A percentile compares a stretch with the other conserved stretches of the same genome.
These are phyloP conservation scores for Venturia carpophila DNA, from an alignment of 2,329 filamentous ascomycete species.

Conservation along the genomic window DNA sequence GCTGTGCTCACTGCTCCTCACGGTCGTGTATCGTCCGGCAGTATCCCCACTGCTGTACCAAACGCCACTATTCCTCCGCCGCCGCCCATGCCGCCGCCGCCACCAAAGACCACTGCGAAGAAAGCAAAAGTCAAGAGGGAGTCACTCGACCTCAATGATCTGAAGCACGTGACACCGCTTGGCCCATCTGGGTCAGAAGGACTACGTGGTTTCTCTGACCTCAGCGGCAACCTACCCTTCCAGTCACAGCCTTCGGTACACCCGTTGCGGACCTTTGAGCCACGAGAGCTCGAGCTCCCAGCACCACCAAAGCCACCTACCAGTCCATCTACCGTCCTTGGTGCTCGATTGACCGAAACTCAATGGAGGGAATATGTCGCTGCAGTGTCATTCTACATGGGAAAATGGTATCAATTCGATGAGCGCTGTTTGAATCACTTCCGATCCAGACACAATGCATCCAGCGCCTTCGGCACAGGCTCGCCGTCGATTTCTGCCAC, in stretches of 20 bases:
- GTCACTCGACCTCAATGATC: conserved; percentile 35
- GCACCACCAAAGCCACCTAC: conserved; percentile 45
- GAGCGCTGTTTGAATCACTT: conserved; percentile 50
- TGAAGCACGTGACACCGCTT: conserved; percentile 45
- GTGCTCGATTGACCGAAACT: conserved; percentile 8
- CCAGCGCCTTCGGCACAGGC: conserved; percentile 22
- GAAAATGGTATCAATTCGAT: conserved; percentile 50
- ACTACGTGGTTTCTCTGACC: conserved; percentile 28
- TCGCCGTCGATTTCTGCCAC: conserved; percentile 20
- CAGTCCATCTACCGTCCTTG: not conserved
- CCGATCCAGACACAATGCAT: conserved; percentile 42
- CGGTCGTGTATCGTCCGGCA: conserved; percentile 2
- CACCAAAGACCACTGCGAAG: conserved; percentile 11
- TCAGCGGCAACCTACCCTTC: conserved; percentile 51
- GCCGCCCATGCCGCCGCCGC: conserved; percentile 12
- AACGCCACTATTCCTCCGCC: conserved; percentile 13
- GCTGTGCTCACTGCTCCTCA: not conserved
- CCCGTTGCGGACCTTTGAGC: not conserved
- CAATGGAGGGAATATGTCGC: conserved; percentile 44
- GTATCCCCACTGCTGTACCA: conserved; percentile 3
- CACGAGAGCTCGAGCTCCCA: conserved; percentile 34
- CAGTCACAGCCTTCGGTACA: conserved; percentile 36
- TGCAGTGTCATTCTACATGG: conserved; percentile 48
- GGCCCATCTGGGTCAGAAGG: conserved; percentile 34
- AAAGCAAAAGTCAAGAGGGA: conserved; percentile 9